Conservation (phyloP, 352 stramenopile species). For the Albugo candida region DNA sequence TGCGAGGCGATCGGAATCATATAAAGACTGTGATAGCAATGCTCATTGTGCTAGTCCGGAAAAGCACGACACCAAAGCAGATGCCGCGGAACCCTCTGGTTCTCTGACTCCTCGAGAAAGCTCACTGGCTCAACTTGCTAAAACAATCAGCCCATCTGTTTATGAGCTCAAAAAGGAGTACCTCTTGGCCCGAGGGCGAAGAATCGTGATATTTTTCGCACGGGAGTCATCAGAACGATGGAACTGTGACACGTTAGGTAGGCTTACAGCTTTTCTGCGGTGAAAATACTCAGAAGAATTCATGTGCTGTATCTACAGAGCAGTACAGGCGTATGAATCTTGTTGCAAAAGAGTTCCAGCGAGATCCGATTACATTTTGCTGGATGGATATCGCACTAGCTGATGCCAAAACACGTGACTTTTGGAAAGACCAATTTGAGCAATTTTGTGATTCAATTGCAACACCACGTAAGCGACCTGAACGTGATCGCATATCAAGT, state of each 20-base stretch:
- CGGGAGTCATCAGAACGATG: no score
- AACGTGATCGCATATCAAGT: no score
- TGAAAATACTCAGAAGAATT: no score
- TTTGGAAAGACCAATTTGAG: constrained; percentile 14
- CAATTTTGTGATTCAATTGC: no score
- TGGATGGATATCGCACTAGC: constrained; percentile 36
- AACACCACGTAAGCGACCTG: no score
- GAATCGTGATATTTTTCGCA: constrained; percentile 26
- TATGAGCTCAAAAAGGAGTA: constrained; percentile 47
- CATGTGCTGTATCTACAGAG: constrained; percentile 14
- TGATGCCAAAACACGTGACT: constrained; percentile 9
- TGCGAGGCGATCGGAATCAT: no score
- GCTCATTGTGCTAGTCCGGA: no score
- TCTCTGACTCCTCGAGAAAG: constrained; percentile 1
- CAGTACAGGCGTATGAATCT: constrained; percentile 51
- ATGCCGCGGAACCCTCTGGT: no score
- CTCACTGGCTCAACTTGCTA: constrained; percentile 29
- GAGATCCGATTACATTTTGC: constrained; percentile 57
- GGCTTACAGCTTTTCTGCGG: no score
- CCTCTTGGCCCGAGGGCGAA: constrained; percentile 29
- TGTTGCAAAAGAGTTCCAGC: constrained; percentile 37
- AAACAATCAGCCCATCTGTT: constrained; percentile 46
- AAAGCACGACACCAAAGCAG: no score
- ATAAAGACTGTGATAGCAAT: no score
- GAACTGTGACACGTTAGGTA: no score